Conservation (phyloP, 1,139 yeast genomes). For the Groenewaldozyma sp. region DNA sequence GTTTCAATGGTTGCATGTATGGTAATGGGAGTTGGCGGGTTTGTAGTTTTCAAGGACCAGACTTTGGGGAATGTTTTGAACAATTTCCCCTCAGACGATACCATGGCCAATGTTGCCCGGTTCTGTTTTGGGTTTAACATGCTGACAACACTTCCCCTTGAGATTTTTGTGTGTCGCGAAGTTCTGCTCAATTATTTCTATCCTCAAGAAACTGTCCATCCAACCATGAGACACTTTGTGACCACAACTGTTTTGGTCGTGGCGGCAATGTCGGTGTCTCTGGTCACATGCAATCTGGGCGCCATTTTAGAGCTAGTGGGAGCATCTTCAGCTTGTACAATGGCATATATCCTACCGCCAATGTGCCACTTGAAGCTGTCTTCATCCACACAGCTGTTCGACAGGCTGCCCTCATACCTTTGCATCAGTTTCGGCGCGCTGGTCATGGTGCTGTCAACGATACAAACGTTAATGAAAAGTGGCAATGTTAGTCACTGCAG, state of each 20-base stretch:
- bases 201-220: slow-evolving; percentile 19
- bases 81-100: slow-evolving; percentile 70
- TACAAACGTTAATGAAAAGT: slow-evolving; percentile 57
- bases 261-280: slow-evolving; percentile 63
- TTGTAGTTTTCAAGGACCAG: slow-evolving; percentile 60
- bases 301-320: slow-evolving; percentile 84
- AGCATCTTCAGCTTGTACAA: slow-evolving; percentile 82
- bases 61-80: slow-evolving; percentile 84
- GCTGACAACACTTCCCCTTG: slow-evolving; percentile 89
- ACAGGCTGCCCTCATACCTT: slow-evolving; percentile 46
- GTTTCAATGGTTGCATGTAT: slow-evolving; percentile 75
- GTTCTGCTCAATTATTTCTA: slow-evolving; percentile 60
- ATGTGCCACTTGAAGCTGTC: slow-evolving; percentile 65
- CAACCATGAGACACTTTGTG: slow-evolving; percentile 39
- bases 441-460: slow-evolving; percentile 72
- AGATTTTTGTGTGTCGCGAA: slow-evolving; percentile 82
- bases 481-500: slow-evolving; percentile 39
- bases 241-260: slow-evolving; percentile 61
- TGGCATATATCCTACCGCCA: slow-evolving; percentile 92
- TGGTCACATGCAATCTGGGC: slow-evolving; percentile 81
- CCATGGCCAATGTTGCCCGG: slow-evolving; percentile 67
- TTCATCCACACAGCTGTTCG: slow-evolving; percentile 35
- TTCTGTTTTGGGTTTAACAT: slow-evolving; percentile 89
- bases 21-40: slow-evolving; percentile 73
- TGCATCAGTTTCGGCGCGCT: slow-evolving; percentile 65